Evolutionary conservation across 2,329 filamentous ascomycete species (phyloP).

Genomic region (Alternaria ethzedia): DNA sequence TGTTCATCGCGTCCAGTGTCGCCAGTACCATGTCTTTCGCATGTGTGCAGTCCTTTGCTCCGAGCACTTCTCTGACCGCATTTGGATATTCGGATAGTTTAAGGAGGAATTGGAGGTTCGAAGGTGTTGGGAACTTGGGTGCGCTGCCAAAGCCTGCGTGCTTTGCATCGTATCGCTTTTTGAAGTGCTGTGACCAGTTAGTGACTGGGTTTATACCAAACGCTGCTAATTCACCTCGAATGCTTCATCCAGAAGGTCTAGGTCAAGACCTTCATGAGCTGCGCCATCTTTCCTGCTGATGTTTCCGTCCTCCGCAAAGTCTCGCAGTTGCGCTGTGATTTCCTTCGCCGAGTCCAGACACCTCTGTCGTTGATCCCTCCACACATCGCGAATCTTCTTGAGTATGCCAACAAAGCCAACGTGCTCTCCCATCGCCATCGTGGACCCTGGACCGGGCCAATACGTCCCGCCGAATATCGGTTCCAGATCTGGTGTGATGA

Average conservation of each 20-base stretch:
- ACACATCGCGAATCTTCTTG: constrained; percentile 74
- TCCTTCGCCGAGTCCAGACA: constrained; percentile 84
- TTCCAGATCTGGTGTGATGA: constrained; percentile 89
- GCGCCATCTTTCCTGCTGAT: constrained; percentile 56
- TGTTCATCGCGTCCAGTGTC: constrained; percentile 79
- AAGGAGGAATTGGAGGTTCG: constrained; percentile 83
- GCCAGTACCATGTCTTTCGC: constrained; percentile 80
- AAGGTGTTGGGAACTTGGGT: constrained; percentile 89
- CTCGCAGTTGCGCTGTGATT: constrained; percentile 78
- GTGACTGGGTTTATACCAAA: too few species aligned
- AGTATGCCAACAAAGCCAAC: constrained; percentile 85
- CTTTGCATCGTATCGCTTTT: constrained; percentile 27
- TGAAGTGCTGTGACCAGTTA: too few species aligned
- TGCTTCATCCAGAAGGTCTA: constrained; percentile 91
- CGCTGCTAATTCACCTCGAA: too few species aligned
- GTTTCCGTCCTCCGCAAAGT: constrained; percentile 89
- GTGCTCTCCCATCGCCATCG: constrained; percentile 57
- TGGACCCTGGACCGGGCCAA: constrained; percentile 81
- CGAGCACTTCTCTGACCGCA: constrained; percentile 85
- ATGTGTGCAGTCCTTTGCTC: constrained; percentile 74
- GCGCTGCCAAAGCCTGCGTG: constrained; percentile 69
- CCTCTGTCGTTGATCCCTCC: constrained; percentile 82
- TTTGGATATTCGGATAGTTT: constrained; percentile 73
- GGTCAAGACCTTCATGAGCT: constrained; percentile 74
- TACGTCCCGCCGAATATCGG: constrained; percentile 97